Base-by-base conservation (phyloP, 2,329 filamentous ascomycete species). In the Talaromyces sp. region DNA sequence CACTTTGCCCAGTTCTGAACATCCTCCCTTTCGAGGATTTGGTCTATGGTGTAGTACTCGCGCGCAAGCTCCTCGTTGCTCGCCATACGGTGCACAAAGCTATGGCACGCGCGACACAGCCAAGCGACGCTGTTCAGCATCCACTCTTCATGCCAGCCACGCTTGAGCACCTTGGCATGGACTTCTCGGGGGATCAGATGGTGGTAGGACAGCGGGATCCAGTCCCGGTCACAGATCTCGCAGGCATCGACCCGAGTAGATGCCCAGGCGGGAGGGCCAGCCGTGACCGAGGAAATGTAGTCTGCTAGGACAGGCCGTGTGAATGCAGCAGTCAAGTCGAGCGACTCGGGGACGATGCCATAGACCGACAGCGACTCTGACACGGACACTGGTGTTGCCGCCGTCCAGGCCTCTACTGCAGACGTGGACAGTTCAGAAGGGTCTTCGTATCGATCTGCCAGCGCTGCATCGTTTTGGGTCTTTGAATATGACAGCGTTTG, bases 61-160 rank as follows among this genome's bases (percentile, higher is more conserved):
- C 83, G 81, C 14, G 91, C 91, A 66, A 96, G 76, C 67, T 89
- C 89, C 80, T 96, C 91, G 70, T 95, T 91, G 4, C 77, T 81
- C 35, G 85, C 87, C 69, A 92, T 84, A 43, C 85, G 78, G 78
- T 96, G 91, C 71, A 96, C 90, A 71, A 91, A 92, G 49, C 83
- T 85, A 78, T 96, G 91, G 69, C 91, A 96, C 2, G 90, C 89
- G 55, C 90, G 81, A 74, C 91, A 96, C 65, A 96, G 75, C 91
- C 91, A 96, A 13, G 91, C 91, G 21, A 95, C 91, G 70, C 86
- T 91, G 68, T 90, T 86, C 73, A 96, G 72, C 75, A 86, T 84
- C 72, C 90, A 89, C 64, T 86, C 84, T 3, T 83, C 82, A 77
- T 93, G 89, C 91, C 91, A 96, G 1, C 88, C 89, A 49, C 90